Evolutionary conservation across 352 stramenopile species (phyloP).

Genomic region (Globisporangium heterothallicum): DNA sequence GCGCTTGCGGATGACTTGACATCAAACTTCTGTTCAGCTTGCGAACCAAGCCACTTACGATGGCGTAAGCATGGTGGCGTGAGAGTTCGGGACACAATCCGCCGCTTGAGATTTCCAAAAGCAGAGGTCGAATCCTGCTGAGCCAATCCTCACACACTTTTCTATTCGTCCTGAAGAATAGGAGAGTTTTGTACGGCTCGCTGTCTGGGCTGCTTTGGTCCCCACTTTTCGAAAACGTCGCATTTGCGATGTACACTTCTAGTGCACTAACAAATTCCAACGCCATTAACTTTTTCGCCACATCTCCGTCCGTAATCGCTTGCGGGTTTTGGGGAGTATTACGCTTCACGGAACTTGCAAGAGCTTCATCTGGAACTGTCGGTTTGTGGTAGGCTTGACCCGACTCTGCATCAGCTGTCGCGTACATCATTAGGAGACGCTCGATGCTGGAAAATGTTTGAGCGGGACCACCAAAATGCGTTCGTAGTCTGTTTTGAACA

Average conservation of each 20-base stretch:
- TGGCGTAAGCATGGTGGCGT: conserved; percentile 39
- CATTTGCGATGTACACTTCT: conserved; percentile 38
- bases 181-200: conserved; percentile 31
- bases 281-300: conserved; percentile 26
- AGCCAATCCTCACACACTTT: conserved; percentile 72
- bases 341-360: neutral
- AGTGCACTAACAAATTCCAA: conserved; percentile 55
- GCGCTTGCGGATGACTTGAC: conserved; percentile 11
- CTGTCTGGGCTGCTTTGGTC: conserved; percentile 32
- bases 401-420: neutral
- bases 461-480: conserved; percentile 65
- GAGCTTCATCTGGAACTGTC: neutral
- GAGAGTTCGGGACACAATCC: conserved; percentile 23
- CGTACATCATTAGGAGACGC: conserved; percentile 41
- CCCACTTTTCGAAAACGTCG: conserved; percentile 13
- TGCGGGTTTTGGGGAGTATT: neutral
- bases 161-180: conserved; percentile 66
- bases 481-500: conserved; percentile 65
- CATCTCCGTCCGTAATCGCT: no score
- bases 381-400: neutral
- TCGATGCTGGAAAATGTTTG: conserved; percentile 79
- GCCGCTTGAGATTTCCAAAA: conserved; percentile 36
- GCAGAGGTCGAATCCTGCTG: conserved; percentile 45
- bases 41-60: conserved; percentile 26
- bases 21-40: conserved; percentile 32